These are phyloP conservation scores for Rubia balearica DNA, from an alignment of 305 asterid species.

Conservation along the genomic window DNA sequence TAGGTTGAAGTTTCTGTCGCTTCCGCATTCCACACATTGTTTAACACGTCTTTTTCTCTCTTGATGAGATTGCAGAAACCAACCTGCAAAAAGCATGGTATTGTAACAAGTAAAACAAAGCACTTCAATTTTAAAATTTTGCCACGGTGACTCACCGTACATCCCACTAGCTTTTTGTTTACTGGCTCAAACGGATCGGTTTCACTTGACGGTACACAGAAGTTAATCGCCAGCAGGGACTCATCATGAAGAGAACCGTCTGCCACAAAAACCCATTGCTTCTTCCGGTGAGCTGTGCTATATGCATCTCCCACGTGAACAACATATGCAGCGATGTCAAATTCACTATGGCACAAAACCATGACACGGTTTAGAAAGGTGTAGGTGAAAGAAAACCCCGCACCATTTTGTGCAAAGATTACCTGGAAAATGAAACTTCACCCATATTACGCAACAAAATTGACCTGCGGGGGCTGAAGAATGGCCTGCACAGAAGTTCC, in stretches of 20 bases:
- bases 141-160: slow-evolving; percentile 45
- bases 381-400: slow-evolving; percentile 19
- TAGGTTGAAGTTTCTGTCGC: slow-evolving; percentile 79
- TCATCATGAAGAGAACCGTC: slow-evolving; percentile 54
- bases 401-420: slow-evolving; percentile 19
- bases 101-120: background rate
- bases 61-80: slow-evolving; percentile 77
- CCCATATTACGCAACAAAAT: slow-evolving; percentile 56
- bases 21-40: slow-evolving; percentile 89
- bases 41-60: slow-evolving; percentile 60
- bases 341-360: slow-evolving; percentile 55
- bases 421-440: slow-evolving; percentile 74
- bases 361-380: slow-evolving; percentile 18
- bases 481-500: slow-evolving; percentile 48
- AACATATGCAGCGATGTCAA: slow-evolving; percentile 78
- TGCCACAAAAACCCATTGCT: slow-evolving; percentile 90
- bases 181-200: slow-evolving; percentile 47
- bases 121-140: background rate
- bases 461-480: slow-evolving; percentile 68
- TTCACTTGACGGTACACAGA: slow-evolving; percentile 44
- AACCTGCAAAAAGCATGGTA: slow-evolving; percentile 39
- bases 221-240: slow-evolving; percentile 66
- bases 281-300: slow-evolving; percentile 50
- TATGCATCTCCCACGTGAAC: slow-evolving; percentile 73
- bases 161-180: slow-evolving; percentile 53